Base-by-base conservation (phyloP, 805 yeast genomes). In the Metschnikowia borealis region DNA sequence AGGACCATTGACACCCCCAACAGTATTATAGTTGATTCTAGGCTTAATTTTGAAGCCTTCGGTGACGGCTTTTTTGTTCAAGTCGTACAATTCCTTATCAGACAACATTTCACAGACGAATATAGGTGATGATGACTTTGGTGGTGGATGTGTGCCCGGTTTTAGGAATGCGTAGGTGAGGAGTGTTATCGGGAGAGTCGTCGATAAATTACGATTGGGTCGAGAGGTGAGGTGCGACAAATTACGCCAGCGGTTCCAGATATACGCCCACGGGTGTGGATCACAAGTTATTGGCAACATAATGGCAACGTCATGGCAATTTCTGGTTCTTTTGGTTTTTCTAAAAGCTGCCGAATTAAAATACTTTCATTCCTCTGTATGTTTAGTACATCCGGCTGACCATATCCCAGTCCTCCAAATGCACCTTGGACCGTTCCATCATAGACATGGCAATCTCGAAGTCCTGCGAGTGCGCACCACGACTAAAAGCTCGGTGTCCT, bases 1-100 rank as follows among this genome's bases (percentile, higher is more conserved):
- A 5, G 99, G 99, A 55, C 99, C 99, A 71, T 95, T 94, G 64
- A 94, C 96, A 70, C 98, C 98, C 49, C 92, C 92, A 54, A 94
- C 99, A 31, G 99, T 94, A 77, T 94, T 94, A 74, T 94, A 94
- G 63, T 85, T 87, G 62, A 87, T 68, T 74, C 96, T 84, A 53
- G 98, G 98, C 68, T 89, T 85, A 65, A 91, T 84, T 56, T 87
- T 84, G 77, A 90, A 90, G 60, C 96, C 95, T 67, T 89, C 86
- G 51, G 91, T 87, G 48, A 85, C 97, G 44, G 98, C 97, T 68
- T 82, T 83, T 69, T 89, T 89, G 80, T 91, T 91, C 65, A 91
- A 76, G 61, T 89, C 96, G 67, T 70, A 82, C 73, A 70, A 64
- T 61, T 66, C 77, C 62, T 70, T 62, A 60, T 68, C 72, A 33